phyloP scores from a whole-genome alignment of 2,329 filamentous ascomycete genomes.

The Botrytis tulipae region DNA sequence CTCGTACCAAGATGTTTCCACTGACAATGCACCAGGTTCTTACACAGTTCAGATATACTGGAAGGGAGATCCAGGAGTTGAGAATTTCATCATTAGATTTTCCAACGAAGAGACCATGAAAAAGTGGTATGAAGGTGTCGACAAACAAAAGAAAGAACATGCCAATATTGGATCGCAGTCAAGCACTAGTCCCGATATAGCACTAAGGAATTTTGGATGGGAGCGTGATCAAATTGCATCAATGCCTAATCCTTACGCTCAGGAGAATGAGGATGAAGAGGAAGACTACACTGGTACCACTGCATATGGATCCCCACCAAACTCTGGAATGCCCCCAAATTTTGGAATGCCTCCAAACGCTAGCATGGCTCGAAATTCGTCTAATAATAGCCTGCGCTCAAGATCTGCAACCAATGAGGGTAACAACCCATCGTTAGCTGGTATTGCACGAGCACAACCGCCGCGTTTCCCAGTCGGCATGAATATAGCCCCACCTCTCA shows the following conservation, averaged over 20 bases:
- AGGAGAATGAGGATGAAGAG: conserved; percentile 63
- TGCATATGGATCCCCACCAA: conserved; percentile 40
- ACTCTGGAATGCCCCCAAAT: conserved; percentile 32
- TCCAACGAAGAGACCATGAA: conserved; percentile 88
- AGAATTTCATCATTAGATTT: conserved; percentile 95
- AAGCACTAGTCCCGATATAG: conserved; percentile 44
- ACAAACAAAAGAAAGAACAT: conserved; percentile 68
- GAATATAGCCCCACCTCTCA: conserved; percentile 54
- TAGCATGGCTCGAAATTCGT: conserved; percentile 66
- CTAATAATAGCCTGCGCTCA: conserved; percentile 71
- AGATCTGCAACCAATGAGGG: conserved; percentile 75
- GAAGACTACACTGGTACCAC: conserved; percentile 45
- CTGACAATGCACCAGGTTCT: conserved; percentile 59
- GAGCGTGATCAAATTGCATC: conserved; percentile 64
- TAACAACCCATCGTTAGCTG: conserved; percentile 54
- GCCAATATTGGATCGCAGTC: conserved; percentile 48
- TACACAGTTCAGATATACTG: conserved; percentile 98
- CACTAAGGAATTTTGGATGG: conserved; percentile 71
- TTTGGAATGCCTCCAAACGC: conserved; percentile 39
- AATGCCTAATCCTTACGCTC: conserved; percentile 79
- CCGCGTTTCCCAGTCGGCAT: conserved; percentile 63
- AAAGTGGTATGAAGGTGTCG: conserved; percentile 82
- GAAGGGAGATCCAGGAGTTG: conserved; percentile 93
- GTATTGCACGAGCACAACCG: conserved; percentile 59
- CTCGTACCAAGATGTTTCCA: not conserved